Base-by-base conservation (phyloP, 164 flowering plant species). In the Taxillus chinensis region DNA sequence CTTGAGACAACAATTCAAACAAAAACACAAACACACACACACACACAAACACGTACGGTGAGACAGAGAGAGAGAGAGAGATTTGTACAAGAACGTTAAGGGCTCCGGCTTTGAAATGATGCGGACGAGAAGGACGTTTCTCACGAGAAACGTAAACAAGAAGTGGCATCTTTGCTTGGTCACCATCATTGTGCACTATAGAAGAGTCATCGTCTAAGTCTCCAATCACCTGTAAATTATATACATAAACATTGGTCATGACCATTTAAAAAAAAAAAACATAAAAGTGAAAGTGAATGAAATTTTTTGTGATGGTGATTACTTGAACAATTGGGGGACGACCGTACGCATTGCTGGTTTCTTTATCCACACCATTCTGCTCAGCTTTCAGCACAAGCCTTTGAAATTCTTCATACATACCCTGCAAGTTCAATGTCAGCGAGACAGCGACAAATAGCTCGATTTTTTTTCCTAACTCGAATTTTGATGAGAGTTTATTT, bases 101-200 rank as follows among this genome's bases (percentile, higher is more conserved):
- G n/a, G 77, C 77, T 41, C 77, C 77, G 15, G 70, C 77, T 50
- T 73, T 73, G 68, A 63, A 69, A 42, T 60, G 59, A 60, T 69
- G 73, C 0, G 73, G 68, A 42, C 42, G 43, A 9, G 14, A 10
- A 17, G 62, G 62, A 48, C 62, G 65, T 56, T 66, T 69, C 45
- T 73, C 75, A 7, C 72, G 51, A 10, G 76, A 45, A 12, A 73
- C 65, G 46, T 73, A 69, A 2, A 69, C 70, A 9, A 73, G 67
- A 10, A 58, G 69, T 5, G 73, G 73, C 65, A 73, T 68, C 8
- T 61, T 7, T 42, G 45, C 8, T 17, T 39, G 37, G 13, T 48
- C 42, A 2, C 13, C 55, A 9, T 39, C 27, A 4, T 48, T 2
- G 51, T 14, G 51, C 0, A 27, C 27, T 0, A 2, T 27, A 27